These are phyloP conservation scores for Saccharomyces jurei DNA, from an alignment of 805 yeast species.

Conservation along the genomic window DNA sequence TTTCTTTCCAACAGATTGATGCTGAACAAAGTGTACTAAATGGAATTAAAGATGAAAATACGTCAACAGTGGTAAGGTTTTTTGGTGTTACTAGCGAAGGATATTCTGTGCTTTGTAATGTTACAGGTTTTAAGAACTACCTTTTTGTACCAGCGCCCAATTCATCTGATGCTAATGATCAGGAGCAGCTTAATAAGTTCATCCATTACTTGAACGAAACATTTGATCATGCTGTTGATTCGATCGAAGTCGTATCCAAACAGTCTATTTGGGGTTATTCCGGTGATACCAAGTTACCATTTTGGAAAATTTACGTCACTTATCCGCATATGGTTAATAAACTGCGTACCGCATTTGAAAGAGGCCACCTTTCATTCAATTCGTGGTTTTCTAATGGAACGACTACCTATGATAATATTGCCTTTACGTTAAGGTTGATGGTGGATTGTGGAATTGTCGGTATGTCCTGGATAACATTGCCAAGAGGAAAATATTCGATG, in stretches of 20 bases:
- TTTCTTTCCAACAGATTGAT: conserved; percentile 84
- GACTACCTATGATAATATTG: conserved; percentile 83
- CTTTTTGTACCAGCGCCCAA: conserved; percentile 86
- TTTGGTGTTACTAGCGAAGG: conserved; percentile 92
- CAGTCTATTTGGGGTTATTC: conserved; percentile 93
- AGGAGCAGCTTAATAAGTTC: conserved; percentile 34
- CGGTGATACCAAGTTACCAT: conserved; percentile 70
- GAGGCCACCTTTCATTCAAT: conserved; percentile 63
- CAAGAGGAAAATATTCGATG: conserved; percentile 57
- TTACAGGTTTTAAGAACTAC: conserved; percentile 82
- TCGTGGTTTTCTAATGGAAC: conserved; percentile 52
- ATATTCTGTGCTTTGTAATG: conserved; percentile 80
- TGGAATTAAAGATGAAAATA: conserved; percentile 30
- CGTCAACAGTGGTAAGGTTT: conserved; percentile 61
- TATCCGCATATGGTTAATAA: conserved; percentile 61
- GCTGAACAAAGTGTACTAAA: conserved; percentile 68
- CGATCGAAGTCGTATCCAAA: conserved; percentile 57
- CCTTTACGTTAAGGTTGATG: conserved; percentile 79
- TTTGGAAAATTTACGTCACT: conserved; percentile 61
- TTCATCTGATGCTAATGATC: conserved; percentile 36
- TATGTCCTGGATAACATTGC: conserved; percentile 95
- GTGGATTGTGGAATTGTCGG: conserved; percentile 88
- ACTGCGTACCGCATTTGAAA: conserved; percentile 73
- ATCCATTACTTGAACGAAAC: conserved; percentile 37
- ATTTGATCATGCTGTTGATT: conserved; percentile 50